A percentile compares a stretch with the other conserved stretches of the same genome.
These are phyloP conservation scores for Trichoderma simmonsii DNA, from an alignment of 2,329 filamentous ascomycete genomes.

Conservation along the genomic window DNA sequence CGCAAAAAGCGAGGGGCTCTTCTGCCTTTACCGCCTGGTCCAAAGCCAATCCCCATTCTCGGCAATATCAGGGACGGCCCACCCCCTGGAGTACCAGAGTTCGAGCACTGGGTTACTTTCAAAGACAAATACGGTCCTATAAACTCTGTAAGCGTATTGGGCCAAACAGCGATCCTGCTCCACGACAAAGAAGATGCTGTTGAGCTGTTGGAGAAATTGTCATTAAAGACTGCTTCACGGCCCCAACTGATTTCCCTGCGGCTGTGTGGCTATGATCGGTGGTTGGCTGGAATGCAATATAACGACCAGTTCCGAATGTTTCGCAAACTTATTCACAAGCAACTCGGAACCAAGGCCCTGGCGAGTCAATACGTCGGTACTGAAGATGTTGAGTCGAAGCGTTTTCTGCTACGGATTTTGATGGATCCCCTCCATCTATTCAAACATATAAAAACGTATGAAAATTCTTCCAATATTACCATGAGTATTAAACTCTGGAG, in stretches of 20 bases:
- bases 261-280: constrained; percentile 25
- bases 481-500: background rate
- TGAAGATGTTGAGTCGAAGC: constrained; percentile 17
- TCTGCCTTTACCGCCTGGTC: constrained; percentile 28
- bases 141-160: background rate
- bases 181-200: background rate
- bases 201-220: background rate
- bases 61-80: constrained; percentile 49
- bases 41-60: constrained; percentile 38
- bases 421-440: background rate
- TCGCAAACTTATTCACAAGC: constrained; percentile 9
- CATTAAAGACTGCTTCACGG: constrained; percentile 4
- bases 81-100: constrained; percentile 29
- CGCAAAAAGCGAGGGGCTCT: background rate
- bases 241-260: background rate
- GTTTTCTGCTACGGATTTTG: constrained; percentile 9
- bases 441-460: constrained; percentile 17
- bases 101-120: constrained; percentile 35
- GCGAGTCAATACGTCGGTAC: background rate
- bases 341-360: background rate
- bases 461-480: too few species aligned
- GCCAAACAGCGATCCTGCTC: background rate
- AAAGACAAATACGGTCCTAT: constrained; percentile 30
- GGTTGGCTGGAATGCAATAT: constrained; percentile 9
- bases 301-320: background rate